Evolutionary conservation across 352 stramenopile species (phyloP), one percentile per base, ranked within the genome.

Genomic region (Pythium grandisporangium): DNA sequence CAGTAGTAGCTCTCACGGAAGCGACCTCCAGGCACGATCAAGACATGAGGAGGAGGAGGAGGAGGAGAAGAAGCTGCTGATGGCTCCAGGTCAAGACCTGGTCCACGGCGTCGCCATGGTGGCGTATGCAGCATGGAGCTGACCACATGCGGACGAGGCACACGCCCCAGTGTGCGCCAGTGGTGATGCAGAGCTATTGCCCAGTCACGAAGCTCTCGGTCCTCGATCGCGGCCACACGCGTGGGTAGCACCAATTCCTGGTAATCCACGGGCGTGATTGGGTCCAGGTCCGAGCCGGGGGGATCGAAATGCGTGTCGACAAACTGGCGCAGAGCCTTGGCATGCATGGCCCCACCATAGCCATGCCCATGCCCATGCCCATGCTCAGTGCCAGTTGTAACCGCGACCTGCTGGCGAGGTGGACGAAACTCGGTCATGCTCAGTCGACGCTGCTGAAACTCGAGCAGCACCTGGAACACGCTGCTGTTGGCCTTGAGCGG

Each of bases 1-100:
- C 88, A 96, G 55, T 96, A 96, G 63, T 96, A 97, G 30, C 62
- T 83, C 56, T 97, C 88, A 8, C 84, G 74, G 52, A 97, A 97
- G n/a, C 88, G 70, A 5, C 82, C 88, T 16, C 86, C 88, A 6
- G 84, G 86, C 0, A 96, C 75, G 32, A 96, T 84, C 29, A 96
- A 50, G 21, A 90, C 63, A 27, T 84, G 75, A n/a, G n/a, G n/a
- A n/a, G n/a, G n/a, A n/a, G n/a, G n/a, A n/a, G n/a, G n/a, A n/a
- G n/a, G n/a, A n/a, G n/a, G n/a, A n/a, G n/a, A n/a, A n/a, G n/a
- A n/a, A n/a, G n/a, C n/a, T n/a, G n/a, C n/a, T n/a, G n/a, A n/a
- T n/a, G n/a, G n/a, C n/a, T n/a, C n/a, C n/a, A n/a, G n/a, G n/a
- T n/a, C n/a, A n/a, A n/a, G n/a, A n/a, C n/a, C n/a, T n/a, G n/a